A percentile compares a stretch with the other conserved stretches of the same genome.
Conservation (phyloP, 2,329 filamentous ascomycete genomes). For the Domatiomyces globalis region DNA sequence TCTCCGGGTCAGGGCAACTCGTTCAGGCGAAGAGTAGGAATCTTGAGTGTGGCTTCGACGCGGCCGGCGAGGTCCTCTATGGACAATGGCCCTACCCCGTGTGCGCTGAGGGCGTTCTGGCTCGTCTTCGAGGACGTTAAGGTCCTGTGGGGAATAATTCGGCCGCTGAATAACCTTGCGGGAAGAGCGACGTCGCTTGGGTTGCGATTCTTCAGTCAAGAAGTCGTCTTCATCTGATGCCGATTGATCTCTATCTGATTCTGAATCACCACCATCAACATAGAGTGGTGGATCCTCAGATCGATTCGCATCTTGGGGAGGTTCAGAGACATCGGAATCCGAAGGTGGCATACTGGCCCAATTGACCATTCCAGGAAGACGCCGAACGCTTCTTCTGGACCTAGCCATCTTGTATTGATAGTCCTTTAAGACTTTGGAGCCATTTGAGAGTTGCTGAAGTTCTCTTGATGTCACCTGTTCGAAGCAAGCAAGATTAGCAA, state of each 20-base stretch:
- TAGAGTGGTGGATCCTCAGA: background rate
- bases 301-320: background rate
- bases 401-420: conserved; percentile 1
- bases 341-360: conserved; percentile 9
- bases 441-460: conserved; percentile 8
- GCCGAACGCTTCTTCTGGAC: background rate
- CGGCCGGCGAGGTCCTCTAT: background rate
- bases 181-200: conserved; percentile 4
- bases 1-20: conserved; percentile 16
- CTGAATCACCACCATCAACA: background rate
- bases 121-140: conserved; percentile 6
- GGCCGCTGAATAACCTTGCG: conserved; percentile 5
- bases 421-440: conserved; percentile 3
- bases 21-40: conserved; percentile 4
- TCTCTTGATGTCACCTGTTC: conserved; percentile 9
- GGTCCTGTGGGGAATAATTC: conserved; percentile 4
- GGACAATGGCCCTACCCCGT: background rate
- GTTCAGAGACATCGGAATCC: conserved; percentile 6
- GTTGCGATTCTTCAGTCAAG: conserved; percentile 1
- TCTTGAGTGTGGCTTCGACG: background rate
- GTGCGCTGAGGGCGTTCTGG: background rate
- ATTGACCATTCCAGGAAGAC: conserved; percentile 3
- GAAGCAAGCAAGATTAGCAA: background rate
- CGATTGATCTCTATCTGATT: background rate
- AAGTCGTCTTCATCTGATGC: background rate